Conservation (phyloP, 148 eudicot species). For the Agrostemma githago region DNA sequence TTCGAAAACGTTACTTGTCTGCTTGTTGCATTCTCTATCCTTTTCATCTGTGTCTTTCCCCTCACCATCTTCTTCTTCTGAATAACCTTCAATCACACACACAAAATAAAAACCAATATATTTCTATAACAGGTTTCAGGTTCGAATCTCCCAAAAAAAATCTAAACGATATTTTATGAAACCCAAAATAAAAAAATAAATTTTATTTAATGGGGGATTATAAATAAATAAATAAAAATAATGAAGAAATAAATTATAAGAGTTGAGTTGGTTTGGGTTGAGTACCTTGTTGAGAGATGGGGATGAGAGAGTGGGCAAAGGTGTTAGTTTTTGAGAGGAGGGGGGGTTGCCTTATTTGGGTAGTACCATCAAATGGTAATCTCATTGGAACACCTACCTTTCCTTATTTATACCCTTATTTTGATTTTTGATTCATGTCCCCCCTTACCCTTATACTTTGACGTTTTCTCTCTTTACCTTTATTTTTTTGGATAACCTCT, state of each 20-base stretch:
- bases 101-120: background rate
- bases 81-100: too few species aligned
- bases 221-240: background rate
- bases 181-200: background rate
- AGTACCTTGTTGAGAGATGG: too few species aligned
- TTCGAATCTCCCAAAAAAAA: too few species aligned
- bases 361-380: conserved; percentile 25
- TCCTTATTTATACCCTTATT: conserved; percentile 25
- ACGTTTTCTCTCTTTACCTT: conserved; percentile 9
- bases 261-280: conserved; percentile 20
- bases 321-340: background rate
- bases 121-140: too few species aligned
- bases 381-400: conserved; percentile 25
- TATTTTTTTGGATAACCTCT: background rate
- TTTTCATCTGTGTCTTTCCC: conserved; percentile 52
- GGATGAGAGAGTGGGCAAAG: too few species aligned
- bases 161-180: background rate
- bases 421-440: background rate
- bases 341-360: conserved; percentile 29
- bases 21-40: conserved; percentile 56
- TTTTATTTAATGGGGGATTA: background rate
- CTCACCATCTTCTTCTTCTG: conserved; percentile 40
- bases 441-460: background rate
- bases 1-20: conserved; percentile 59
- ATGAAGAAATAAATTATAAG: conserved; percentile 4